A percentile compares a stretch with the other conserved stretches of the same genome.
Conservation (phyloP, 257 asterid genomes). For the Solanum bukasovii region DNA sequence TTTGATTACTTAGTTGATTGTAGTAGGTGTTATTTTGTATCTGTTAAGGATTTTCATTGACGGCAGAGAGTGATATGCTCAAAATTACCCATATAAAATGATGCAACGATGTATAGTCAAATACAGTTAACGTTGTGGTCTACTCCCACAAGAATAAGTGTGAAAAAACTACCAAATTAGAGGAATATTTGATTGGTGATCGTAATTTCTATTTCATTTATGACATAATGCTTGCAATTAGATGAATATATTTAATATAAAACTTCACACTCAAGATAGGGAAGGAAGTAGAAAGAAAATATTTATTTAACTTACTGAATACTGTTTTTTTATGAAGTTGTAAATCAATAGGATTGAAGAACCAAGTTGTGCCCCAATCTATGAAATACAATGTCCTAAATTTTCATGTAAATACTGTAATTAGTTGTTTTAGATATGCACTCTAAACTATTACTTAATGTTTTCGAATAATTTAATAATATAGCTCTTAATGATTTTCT, state of each 20-base stretch:
- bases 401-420: too few species aligned
- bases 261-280: not conserved
- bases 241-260: not conserved
- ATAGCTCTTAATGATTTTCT: too few species aligned
- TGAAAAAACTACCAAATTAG: not conserved
- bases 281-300: not conserved
- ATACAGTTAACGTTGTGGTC: not conserved
- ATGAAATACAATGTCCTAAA: too few species aligned
- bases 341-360: not conserved
- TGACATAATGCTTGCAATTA: not conserved
- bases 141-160: not conserved
- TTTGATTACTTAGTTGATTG: not conserved
- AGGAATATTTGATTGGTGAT: not conserved
- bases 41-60: too few species aligned
- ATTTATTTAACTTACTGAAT: too few species aligned
- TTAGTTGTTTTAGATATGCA: too few species aligned
- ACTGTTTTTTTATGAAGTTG: not conserved
- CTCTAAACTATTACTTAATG: too few species aligned
- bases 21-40: not conserved
- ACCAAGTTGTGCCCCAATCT: not conserved
- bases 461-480: too few species aligned
- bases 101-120: not conserved
- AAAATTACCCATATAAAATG: not conserved
- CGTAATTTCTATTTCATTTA: not conserved
- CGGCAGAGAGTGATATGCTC: not conserved